Percentiles rank a stretch among this genome's conserved stretches.
Evolutionary conservation across 768 basidiomycete genomes (phyloP).

Genomic region (Mycena vulgaris): DNA sequence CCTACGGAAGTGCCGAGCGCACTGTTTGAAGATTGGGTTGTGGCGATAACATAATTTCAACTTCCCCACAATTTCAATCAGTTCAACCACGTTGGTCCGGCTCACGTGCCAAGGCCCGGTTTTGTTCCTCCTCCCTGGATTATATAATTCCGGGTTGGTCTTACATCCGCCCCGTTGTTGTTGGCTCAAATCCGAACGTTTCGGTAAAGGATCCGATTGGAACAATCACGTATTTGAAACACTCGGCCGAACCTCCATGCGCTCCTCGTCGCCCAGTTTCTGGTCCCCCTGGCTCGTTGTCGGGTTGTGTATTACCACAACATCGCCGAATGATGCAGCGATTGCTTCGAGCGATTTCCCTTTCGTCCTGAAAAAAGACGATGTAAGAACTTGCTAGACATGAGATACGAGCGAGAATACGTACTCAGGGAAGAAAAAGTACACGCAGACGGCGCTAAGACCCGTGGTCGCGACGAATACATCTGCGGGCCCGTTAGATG

Average conservation of each 20-base stretch:
- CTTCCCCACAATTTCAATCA: too few relatives aligned
- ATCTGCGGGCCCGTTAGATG: background rate
- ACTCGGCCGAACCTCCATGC: background rate
- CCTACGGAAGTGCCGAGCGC: too few relatives aligned
- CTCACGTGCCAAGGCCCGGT: too few relatives aligned
- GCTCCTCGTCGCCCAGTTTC: background rate
- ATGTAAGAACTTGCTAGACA: background rate
- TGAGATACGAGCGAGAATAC: background rate
- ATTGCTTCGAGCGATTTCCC: conserved; percentile 1
- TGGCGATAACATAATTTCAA: too few relatives aligned
- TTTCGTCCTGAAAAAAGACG: background rate
- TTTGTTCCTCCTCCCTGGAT: too few relatives aligned
- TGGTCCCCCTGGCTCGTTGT: background rate
- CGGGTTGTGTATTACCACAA: background rate
- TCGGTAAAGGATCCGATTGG: too few relatives aligned
- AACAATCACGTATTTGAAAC: background rate
- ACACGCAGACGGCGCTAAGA: background rate
- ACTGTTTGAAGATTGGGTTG: too few relatives aligned
- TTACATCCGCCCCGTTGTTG: too few relatives aligned
- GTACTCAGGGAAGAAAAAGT: background rate
- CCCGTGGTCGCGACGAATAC: background rate
- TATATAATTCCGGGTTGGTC: too few relatives aligned
- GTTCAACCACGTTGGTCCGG: too few relatives aligned
- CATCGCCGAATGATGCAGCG: background rate
- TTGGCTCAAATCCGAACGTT: too few relatives aligned